Evolutionary conservation across 75 land plant genomes (phyloP), one percentile per base, ranked within the genome.

Genomic region (Selaginella moellendorffii): DNA sequence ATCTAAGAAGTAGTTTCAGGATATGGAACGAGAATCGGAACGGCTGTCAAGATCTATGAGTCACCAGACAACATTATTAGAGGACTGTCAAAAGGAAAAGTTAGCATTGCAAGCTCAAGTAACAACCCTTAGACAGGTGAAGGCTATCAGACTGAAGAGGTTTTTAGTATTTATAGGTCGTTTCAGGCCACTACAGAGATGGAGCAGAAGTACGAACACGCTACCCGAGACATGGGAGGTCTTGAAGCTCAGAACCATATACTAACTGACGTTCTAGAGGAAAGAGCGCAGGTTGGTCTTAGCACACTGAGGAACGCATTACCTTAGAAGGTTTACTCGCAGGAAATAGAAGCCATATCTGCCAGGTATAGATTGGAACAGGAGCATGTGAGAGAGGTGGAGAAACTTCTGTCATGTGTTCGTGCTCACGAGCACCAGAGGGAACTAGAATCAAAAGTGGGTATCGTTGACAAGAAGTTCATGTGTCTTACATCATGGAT

Each of bases 371-470:
- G 42, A 54, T 23, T 63, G 61, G 76, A 73, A 28, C 70, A 63
- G 24, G 76, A 73, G 53, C 36, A 69, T 31, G 66, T 68, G 26
- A 62, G 66, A 54, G 71, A 68, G 61, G 21, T 73, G 65, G 76
- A 73, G 30, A 67, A 68, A n/a, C 63, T 73, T 2, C 64, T 73
- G 28, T 63, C 76, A 12, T 73, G 66, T 46, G 65, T 73, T 25
- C 76, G 76, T 10, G 51, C 74, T 31, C 69, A 72, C 58, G 74
- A 72, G 29, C 74, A 72, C 29, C 68, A 72, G 63, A 20, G 65
- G 29, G 70, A 72, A 60, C 22, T 73, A 54, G 76, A 68, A 36
- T 66, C 64, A 64, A 73, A 73, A 71, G 76, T 73, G 46, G 10
- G 14, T 36, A 36, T 36, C 10, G 5, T 5, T 36, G 46, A 5